phyloP scores from a whole-genome alignment of 176 grass and related monocot genomes.

The Rhynchospora breviuscula region DNA sequence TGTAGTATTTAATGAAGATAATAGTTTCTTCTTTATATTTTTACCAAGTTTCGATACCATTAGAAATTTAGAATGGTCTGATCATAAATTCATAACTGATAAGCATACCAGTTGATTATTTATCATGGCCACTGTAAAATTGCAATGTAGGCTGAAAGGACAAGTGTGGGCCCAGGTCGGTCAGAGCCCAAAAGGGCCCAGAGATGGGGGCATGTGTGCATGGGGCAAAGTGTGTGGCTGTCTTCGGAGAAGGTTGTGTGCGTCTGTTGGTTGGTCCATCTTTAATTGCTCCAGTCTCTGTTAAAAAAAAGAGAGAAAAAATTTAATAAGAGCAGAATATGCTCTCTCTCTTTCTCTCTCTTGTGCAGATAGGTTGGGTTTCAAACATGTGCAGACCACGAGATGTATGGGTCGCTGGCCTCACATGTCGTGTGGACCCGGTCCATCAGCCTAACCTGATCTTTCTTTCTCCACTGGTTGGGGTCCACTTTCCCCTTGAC shows the following conservation, averaged over 20 bases:
- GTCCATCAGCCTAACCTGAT: background rate
- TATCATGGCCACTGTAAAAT: background rate
- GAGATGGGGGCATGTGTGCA: background rate
- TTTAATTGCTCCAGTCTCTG: background rate
- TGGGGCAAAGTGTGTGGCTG: constrained; percentile 1
- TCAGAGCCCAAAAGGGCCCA: background rate
- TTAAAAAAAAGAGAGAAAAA: background rate
- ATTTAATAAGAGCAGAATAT: background rate
- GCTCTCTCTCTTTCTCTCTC: background rate
- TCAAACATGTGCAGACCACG: constrained; percentile 4
- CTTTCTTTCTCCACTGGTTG: background rate
- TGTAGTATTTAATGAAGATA: background rate
- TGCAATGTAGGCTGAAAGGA: background rate
- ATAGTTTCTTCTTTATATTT: background rate
- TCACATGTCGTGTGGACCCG: constrained; percentile 1
- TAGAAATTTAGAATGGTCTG: no score
- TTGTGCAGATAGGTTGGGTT: background rate
- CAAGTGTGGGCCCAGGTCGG: background rate
- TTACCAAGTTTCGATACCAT: no score
- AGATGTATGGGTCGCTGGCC: background rate
- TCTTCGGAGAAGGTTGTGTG: background rate
- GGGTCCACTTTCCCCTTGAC: background rate
- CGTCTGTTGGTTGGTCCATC: background rate
- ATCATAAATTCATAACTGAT: no score
- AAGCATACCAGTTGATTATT: no score